Evolutionary conservation across 352 stramenopile species (phyloP).

Genomic region (Pseudoperonospora humuli): DNA sequence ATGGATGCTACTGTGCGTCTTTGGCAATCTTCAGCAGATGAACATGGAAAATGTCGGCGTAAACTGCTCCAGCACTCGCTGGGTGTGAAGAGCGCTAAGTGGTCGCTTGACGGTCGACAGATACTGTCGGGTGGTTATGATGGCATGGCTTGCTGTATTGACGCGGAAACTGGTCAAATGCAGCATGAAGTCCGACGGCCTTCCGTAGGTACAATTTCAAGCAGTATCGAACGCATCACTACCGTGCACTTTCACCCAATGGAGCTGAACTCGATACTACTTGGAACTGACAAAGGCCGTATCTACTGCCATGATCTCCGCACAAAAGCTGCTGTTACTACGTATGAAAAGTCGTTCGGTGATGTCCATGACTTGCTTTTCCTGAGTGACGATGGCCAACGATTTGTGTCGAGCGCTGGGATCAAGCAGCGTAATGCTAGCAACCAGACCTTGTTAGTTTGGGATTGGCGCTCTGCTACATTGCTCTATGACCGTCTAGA

Average conservation of each 20-base stretch:
- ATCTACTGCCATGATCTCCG: constrained; percentile 40
- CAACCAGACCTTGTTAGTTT: constrained; percentile 60
- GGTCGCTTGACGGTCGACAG: constrained; percentile 35
- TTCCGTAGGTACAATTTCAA: not conserved
- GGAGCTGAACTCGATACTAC: constrained; percentile 24
- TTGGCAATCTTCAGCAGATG: constrained; percentile 21
- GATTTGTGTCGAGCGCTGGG: constrained; percentile 44
- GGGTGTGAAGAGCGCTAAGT: constrained; percentile 47
- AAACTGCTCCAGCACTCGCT: constrained; percentile 23
- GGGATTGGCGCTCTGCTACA: constrained; percentile 38
- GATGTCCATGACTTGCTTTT: constrained; percentile 57
- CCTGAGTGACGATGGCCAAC: constrained; percentile 17
- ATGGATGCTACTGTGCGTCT: constrained; percentile 49
- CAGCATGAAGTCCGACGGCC: constrained; percentile 5
- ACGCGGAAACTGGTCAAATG: constrained; percentile 27
- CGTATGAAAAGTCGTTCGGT: constrained; percentile 25
- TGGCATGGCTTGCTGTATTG: constrained; percentile 15
- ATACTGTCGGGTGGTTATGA: constrained; percentile 47
- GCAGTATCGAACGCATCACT: constrained; percentile 21
- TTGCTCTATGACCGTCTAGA: constrained; percentile 46
- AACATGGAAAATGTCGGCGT: constrained; percentile 1
- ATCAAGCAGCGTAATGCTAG: constrained; percentile 35
- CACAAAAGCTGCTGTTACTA: constrained; percentile 4
- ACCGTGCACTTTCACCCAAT: constrained; percentile 25
- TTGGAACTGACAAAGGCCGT: constrained; percentile 23